phyloP scores from a whole-genome alignment of 176 grass and related monocot genomes.

The Zoysia pacifica region DNA sequence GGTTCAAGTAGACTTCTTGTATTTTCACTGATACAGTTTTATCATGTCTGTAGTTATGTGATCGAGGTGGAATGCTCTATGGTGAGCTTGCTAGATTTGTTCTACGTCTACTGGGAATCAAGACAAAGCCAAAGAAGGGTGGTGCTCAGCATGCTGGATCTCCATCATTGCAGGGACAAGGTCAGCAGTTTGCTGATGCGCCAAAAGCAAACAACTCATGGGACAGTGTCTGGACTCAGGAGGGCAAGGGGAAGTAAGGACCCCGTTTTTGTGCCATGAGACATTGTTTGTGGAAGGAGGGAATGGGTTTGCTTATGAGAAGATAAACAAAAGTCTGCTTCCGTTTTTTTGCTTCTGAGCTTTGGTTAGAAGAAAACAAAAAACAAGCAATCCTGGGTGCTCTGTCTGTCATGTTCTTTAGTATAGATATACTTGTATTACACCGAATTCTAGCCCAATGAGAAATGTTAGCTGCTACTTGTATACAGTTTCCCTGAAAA shows the following conservation, averaged over 20 bases:
- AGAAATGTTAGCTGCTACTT: slow-evolving; percentile 22
- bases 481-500: background rate
- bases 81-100: slow-evolving; percentile 72
- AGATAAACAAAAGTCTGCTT: slow-evolving; percentile 8
- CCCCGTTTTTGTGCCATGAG: background rate
- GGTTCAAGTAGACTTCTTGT: background rate
- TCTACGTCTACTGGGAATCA: slow-evolving; percentile 65
- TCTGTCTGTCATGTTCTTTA: slow-evolving; percentile 23
- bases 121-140: slow-evolving; percentile 54
- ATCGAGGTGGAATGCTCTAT: slow-evolving; percentile 74
- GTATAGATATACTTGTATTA: slow-evolving; percentile 21
- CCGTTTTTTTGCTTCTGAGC: background rate
- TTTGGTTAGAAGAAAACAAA: background rate
- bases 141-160: slow-evolving; percentile 16
- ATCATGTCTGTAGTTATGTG: slow-evolving; percentile 56
- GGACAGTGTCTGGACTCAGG: slow-evolving; percentile 64
- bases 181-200: slow-evolving; percentile 35
- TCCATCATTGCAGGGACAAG: slow-evolving; percentile 18
- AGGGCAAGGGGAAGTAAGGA: slow-evolving; percentile 49
- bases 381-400: slow-evolving; percentile 30
- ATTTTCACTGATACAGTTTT: slow-evolving; percentile 3
- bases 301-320: slow-evolving; percentile 14
- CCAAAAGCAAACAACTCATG: slow-evolving; percentile 55
- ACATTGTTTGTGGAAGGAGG: background rate
- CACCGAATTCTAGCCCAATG: background rate